Percentiles rank a stretch among this genome's conserved stretches.
Evolutionary conservation across 139 green algal species (phyloP).

Genomic region (Tetradesmus lagerheimii): DNA sequence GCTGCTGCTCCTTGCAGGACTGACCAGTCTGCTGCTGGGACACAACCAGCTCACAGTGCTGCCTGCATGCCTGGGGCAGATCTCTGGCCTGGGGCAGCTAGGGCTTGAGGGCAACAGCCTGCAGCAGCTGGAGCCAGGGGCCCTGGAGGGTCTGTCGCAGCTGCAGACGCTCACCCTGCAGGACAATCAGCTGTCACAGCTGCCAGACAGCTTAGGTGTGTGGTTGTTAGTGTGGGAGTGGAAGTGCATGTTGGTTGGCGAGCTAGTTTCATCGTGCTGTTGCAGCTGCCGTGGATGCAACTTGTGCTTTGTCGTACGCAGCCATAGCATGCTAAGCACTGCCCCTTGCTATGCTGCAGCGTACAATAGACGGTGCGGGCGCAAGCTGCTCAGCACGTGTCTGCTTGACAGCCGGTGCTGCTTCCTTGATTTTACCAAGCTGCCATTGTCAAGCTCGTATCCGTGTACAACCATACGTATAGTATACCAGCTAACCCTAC

Average conservation of each 20-base stretch:
- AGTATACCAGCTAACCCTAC: background rate
- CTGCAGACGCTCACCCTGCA: constrained; percentile 49
- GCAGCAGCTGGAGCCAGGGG: constrained; percentile 18
- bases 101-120: constrained; percentile 12
- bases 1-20: constrained; percentile 17
- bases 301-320: too few relatives aligned
- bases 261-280: background rate
- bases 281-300: background rate
- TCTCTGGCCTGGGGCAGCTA: constrained; percentile 41
- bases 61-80: constrained; percentile 47
- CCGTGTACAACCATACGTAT: too few relatives aligned
- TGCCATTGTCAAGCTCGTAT: too few relatives aligned
- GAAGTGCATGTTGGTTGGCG: background rate
- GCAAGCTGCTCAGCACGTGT: too few relatives aligned
- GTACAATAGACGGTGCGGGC: too few relatives aligned
- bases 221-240: background rate
- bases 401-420: too few relatives aligned
- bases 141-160: background rate
- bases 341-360: background rate
- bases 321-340: too few relatives aligned
- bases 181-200: constrained; percentile 56
- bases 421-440: too few relatives aligned
- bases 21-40: constrained; percentile 48
- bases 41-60: constrained; percentile 61
- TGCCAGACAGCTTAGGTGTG: constrained; percentile 53